Conservation (phyloP, 2,329 filamentous ascomycete genomes). For the Cercospora zeae-maydis region DNA sequence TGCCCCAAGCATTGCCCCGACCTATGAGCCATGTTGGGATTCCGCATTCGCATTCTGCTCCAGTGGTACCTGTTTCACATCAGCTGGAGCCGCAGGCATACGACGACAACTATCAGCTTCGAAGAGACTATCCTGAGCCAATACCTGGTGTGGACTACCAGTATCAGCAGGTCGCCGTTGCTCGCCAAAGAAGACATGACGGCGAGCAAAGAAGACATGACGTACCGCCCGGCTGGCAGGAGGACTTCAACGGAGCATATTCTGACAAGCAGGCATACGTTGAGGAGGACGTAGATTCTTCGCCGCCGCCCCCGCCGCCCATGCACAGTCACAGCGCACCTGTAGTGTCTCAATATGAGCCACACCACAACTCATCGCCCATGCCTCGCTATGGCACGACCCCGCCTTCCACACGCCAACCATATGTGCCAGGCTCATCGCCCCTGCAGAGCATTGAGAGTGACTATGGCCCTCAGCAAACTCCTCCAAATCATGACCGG, state of each 20-base stretch:
- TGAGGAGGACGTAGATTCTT: slow-evolving; percentile 24
- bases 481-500: slow-evolving; percentile 23
- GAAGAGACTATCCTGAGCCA: slow-evolving; percentile 33
- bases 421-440: slow-evolving; percentile 30
- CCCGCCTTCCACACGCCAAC: slow-evolving; percentile 27
- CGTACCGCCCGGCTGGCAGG: slow-evolving; percentile 30
- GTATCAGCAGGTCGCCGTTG: slow-evolving; percentile 25
- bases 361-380: slow-evolving; percentile 21
- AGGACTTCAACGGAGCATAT: slow-evolving; percentile 29
- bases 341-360: slow-evolving; percentile 27
- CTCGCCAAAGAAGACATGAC: slow-evolving; percentile 28
- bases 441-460: slow-evolving; percentile 34
- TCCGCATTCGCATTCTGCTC: slow-evolving; percentile 46
- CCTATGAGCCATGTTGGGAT: slow-evolving; percentile 32
- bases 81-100: slow-evolving; percentile 43
- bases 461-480: slow-evolving; percentile 26
- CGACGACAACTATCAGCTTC: slow-evolving; percentile 31
- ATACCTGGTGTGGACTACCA: slow-evolving; percentile 36
- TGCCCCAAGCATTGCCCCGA: slow-evolving; percentile 17
- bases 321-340: slow-evolving; percentile 38
- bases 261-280: slow-evolving; percentile 22
- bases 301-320: slow-evolving; percentile 37
- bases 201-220: slow-evolving; percentile 30
- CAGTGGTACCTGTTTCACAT: slow-evolving; percentile 52
- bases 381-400: slow-evolving; percentile 22